Evolutionary conservation across 176 grass and related monocot species (phyloP).

Genomic region (Tuctoria greenei): DNA sequence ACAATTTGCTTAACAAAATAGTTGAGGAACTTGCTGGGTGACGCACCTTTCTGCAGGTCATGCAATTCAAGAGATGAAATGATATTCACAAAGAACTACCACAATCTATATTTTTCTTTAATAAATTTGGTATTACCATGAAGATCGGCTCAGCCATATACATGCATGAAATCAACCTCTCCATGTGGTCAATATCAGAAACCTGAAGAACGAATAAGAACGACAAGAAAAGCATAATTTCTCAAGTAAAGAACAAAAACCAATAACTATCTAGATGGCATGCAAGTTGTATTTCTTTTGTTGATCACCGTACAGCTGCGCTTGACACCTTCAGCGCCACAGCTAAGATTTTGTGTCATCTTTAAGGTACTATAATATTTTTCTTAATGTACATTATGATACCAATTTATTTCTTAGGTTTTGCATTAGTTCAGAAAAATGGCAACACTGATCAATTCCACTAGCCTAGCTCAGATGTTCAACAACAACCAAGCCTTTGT

Average conservation of each 20-base stretch:
- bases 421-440: neutral
- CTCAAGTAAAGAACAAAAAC: constrained; percentile 19
- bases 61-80: constrained; percentile 29
- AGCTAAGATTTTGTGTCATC: neutral
- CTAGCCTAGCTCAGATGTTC: constrained; percentile 1
- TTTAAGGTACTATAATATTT: constrained; percentile 1
- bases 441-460: neutral
- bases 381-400: neutral
- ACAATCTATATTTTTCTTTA: neutral
- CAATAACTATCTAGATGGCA: neutral
- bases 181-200: constrained; percentile 82
- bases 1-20: constrained; percentile 92
- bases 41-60: constrained; percentile 79
- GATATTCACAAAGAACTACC: constrained; percentile 17
- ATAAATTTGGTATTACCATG: constrained; percentile 54
- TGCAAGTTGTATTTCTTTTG: neutral
- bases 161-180: constrained; percentile 94
- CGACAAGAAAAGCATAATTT: constrained; percentile 22
- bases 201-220: constrained; percentile 50
- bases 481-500: too few relatives aligned
- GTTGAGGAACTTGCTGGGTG: constrained; percentile 92
- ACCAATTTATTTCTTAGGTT: constrained; percentile 1
- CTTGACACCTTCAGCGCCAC: neutral
- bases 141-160: constrained; percentile 97
- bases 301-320: neutral